Percentiles rank a stretch among this genome's conserved stretches.
Evolutionary conservation across 768 basidiomycete species (phyloP).

Genomic region (Suillus lakei): DNA sequence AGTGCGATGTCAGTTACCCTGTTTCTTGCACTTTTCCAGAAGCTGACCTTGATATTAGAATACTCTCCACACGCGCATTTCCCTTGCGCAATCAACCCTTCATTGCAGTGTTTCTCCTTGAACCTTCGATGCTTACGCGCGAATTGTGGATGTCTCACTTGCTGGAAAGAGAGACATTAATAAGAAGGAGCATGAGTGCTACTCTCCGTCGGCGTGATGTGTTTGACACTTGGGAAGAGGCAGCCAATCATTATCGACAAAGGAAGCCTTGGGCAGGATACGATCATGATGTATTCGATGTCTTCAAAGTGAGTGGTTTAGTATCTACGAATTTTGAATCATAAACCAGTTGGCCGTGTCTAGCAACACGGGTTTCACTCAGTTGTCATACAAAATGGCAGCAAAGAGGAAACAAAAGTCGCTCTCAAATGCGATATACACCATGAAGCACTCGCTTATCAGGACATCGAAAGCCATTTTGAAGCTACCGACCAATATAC

Average conservation of each 20-base stretch:
- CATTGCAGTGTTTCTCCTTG: slow-evolving; percentile 46
- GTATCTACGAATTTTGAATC: background rate
- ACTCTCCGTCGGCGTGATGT: slow-evolving; percentile 42
- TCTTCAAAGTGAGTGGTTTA: slow-evolving; percentile 42
- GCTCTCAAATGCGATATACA: slow-evolving; percentile 47
- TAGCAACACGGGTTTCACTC: slow-evolving; percentile 16
- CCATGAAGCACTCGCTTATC: slow-evolving; percentile 52
- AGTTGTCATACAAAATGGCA: slow-evolving; percentile 13
- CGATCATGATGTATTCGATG: slow-evolving; percentile 45
- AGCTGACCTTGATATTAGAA: slow-evolving; percentile 27
- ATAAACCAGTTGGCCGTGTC: slow-evolving; percentile 10
- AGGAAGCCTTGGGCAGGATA: slow-evolving; percentile 51
- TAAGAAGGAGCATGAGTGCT: slow-evolving; percentile 43
- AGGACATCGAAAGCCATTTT: slow-evolving; percentile 49
- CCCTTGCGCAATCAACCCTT: slow-evolving; percentile 33
- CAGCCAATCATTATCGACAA: slow-evolving; percentile 46
- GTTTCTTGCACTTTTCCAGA: background rate
- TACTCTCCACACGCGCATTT: slow-evolving; percentile 43
- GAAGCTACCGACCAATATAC: slow-evolving; percentile 41
- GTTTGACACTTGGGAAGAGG: slow-evolving; percentile 48
- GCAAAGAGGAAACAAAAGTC: slow-evolving; percentile 19
- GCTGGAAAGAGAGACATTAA: slow-evolving; percentile 42
- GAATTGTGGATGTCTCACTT: slow-evolving; percentile 42
- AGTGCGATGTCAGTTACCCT: slow-evolving; percentile 39
- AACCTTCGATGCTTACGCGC: slow-evolving; percentile 46